A percentile compares a stretch with the other conserved stretches of the same genome.
Evolutionary conservation across 371 early-diverging fungal species (phyloP).

Genomic region (Mucor sp.): DNA sequence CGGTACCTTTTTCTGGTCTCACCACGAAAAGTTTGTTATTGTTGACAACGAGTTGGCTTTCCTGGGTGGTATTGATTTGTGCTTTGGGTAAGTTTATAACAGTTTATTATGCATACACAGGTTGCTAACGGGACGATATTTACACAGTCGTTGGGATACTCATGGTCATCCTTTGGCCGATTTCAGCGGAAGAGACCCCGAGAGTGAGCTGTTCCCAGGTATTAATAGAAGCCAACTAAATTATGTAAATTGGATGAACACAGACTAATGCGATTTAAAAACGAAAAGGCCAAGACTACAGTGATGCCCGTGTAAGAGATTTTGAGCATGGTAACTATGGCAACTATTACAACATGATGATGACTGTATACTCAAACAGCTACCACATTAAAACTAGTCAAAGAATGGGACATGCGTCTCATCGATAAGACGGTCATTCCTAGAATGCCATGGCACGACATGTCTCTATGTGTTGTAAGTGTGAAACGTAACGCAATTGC

Average conservation of each 20-base stretch:
- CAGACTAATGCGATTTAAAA: slow-evolving; percentile 13
- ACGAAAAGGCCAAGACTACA: slow-evolving; percentile 81
- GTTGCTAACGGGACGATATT: not conserved
- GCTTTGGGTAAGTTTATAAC: slow-evolving; percentile 66
- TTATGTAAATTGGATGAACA: not conserved
- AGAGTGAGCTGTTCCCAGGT: slow-evolving; percentile 47
- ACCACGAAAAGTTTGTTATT: slow-evolving; percentile 69
- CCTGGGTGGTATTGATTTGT: slow-evolving; percentile 92
- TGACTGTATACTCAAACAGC: not conserved
- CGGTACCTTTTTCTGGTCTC: slow-evolving; percentile 86
- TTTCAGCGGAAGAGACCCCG: slow-evolving; percentile 34
- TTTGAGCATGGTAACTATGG: slow-evolving; percentile 69
- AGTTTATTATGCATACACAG: not conserved
- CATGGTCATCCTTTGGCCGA: slow-evolving; percentile 83
- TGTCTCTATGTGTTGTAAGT: slow-evolving; percentile 72
- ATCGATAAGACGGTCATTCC: slow-evolving; percentile 69
- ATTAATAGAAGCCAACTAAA: slow-evolving; percentile 1
- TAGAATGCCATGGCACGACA: slow-evolving; percentile 98
- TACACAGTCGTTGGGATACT: slow-evolving; percentile 80
- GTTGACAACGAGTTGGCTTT: slow-evolving; percentile 89
- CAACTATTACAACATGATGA: not conserved
- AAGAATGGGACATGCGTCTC: slow-evolving; percentile 59
- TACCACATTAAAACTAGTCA: slow-evolving; percentile 39
- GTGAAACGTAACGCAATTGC: slow-evolving; percentile 8
- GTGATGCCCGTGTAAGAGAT: slow-evolving; percentile 90